Base-by-base conservation (phyloP, 768 basidiomycete genomes). In the Rhodotorula sphaerocarpa region DNA sequence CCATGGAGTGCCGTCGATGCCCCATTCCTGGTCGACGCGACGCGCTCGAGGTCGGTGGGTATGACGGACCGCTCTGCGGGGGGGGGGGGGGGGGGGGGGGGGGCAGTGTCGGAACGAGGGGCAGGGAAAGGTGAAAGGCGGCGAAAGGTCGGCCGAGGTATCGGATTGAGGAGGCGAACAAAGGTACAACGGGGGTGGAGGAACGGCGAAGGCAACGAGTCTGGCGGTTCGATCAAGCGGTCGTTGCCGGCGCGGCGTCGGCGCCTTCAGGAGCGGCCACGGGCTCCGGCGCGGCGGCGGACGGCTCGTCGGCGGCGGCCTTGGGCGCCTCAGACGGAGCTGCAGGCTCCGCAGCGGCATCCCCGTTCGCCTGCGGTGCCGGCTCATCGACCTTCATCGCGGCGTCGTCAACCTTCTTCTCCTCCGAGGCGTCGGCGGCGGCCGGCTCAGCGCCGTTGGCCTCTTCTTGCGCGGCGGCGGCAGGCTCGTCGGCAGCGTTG, bases 381-480 rank as follows among this genome's bases (percentile, higher is more conserved):
- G 51, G 23, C 39, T 39, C 62, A 18, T 57, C 33, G 47, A 33
- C 46, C 21, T 42, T 18, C 47, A 44, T 42, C 15, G 10, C 20
- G 20, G 11, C 34, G 50, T 51, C 48, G 11, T 33, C 55, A 7
- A 30, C 55, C 51, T 63, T 55, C 58, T 57, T 55, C 50, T 60
- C 34, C 16, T 39, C 36, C 10, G 36, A 16, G 10, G 36, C 36
- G 34, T 66, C 70, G 41, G 39, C 53, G 28, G 54, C 63, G 42
- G 56, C 61, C 2, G 50, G 31, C 7, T 63, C 55, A 50, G 52
- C 50, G 43, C 55, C 42, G 10, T 39, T 39, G 36, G 36, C 36
- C 36, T 39, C 36, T 30, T 66, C 70, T 28, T 41, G 50, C 27
- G 54, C 63, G 34, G 56, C 61, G 0, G 50, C 31, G 5, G 44